Evolutionary conservation across 768 basidiomycete genomes (phyloP).

Genomic region (Rhizopogon sp.): DNA sequence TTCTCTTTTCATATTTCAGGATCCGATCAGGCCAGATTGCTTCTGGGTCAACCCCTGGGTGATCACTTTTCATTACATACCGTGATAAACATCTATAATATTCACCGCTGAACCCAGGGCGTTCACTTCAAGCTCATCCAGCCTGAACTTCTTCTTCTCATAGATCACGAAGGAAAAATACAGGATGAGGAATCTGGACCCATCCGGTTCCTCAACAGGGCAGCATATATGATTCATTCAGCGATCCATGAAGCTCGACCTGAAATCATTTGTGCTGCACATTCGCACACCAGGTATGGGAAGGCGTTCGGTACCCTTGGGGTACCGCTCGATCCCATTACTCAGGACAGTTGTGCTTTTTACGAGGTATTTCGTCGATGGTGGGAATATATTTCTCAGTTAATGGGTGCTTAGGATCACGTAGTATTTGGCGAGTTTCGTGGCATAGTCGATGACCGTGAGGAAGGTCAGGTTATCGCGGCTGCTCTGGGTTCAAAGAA

Average conservation of each 20-base stretch:
- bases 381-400: background rate
- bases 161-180: conserved; percentile 34
- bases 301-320: conserved; percentile 34
- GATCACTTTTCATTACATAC: conserved; percentile 1
- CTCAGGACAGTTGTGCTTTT: conserved; percentile 31
- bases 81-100: background rate
- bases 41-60: conserved; percentile 50
- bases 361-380: conserved; percentile 15
- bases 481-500: conserved; percentile 19
- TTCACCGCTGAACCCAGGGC: conserved; percentile 22
- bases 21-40: conserved; percentile 34
- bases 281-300: conserved; percentile 31
- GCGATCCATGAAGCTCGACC: conserved; percentile 30
- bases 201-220: conserved; percentile 28
- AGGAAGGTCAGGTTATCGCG: conserved; percentile 30
- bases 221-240: conserved; percentile 35
- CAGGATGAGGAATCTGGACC: conserved; percentile 27
- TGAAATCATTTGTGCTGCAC: conserved; percentile 30
- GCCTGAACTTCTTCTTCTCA: conserved; percentile 38
- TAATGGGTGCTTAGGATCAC: conserved; percentile 15
- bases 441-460: conserved; percentile 29
- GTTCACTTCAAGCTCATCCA: conserved; percentile 42
- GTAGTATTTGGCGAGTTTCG: conserved; percentile 25
- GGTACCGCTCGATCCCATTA: conserved; percentile 24
- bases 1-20: conserved; percentile 15